These are phyloP conservation scores for Litsea cubeba DNA, from an alignment of 164 flowering plant genomes.

Conservation along the genomic window DNA sequence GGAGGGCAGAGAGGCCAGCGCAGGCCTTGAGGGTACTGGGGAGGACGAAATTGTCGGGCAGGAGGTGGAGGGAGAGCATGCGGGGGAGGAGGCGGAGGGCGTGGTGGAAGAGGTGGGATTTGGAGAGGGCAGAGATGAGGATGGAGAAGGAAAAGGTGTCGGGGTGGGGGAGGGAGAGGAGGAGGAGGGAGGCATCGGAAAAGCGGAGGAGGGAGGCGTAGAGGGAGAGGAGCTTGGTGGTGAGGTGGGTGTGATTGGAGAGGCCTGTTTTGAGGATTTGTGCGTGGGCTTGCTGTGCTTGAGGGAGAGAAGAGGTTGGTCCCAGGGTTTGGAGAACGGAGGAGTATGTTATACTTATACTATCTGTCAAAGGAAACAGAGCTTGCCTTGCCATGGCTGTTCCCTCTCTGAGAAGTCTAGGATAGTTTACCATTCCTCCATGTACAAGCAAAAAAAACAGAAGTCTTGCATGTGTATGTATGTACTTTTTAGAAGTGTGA, in stretches of 20 bases:
- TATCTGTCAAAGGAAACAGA: conserved; percentile 10
- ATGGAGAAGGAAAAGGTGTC: conserved; percentile 36
- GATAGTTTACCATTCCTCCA: too few relatives aligned
- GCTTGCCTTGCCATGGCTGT: conserved; percentile 11
- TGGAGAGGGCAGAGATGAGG: conserved; percentile 45
- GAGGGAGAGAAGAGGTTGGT: conserved; percentile 29
- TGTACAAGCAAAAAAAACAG: too few relatives aligned
- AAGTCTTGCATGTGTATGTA: too few relatives aligned
- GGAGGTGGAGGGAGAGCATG: conserved; percentile 34
- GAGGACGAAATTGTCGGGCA: conserved; percentile 37
- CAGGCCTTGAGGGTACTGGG: conserved; percentile 61
- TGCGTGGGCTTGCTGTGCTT: conserved; percentile 46
- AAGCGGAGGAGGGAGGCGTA: conserved; percentile 36
- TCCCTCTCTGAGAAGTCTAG: too few relatives aligned
- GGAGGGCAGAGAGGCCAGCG: conserved; percentile 28
- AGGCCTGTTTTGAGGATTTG: conserved; percentile 45
- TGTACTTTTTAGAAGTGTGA: background rate
- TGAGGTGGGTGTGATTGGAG: conserved; percentile 18
- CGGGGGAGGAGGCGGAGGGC: conserved; percentile 28
- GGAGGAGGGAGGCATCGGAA: conserved; percentile 27
- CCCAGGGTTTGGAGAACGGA: conserved; percentile 21
- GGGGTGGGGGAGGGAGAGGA: conserved; percentile 24
- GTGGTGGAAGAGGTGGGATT: conserved; percentile 15
- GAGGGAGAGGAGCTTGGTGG: conserved; percentile 46
- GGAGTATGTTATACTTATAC: conserved; percentile 2